Percentiles rank a stretch among this genome's conserved stretches.
phyloP scores from a whole-genome alignment of 2,329 filamentous ascomycete genomes.

The Colletotrichum costaricense region DNA sequence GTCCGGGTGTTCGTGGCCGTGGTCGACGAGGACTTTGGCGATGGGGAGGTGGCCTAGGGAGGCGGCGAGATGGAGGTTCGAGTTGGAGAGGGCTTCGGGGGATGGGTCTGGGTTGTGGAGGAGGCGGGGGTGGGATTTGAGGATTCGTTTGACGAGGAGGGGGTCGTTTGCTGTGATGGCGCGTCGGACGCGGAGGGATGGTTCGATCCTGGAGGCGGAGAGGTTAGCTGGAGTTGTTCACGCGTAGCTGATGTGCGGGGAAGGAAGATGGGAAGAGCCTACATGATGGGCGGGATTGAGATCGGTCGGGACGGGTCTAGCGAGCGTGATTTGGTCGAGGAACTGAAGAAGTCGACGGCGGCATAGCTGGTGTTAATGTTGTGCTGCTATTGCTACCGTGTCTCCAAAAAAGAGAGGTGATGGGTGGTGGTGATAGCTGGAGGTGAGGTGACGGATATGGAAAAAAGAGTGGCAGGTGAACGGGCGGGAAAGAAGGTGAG shows the following conservation, averaged over 20 bases:
- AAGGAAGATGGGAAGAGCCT: neutral
- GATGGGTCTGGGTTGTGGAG: constrained; percentile 84
- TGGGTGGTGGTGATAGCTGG: neutral
- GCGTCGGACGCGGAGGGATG: constrained; percentile 80
- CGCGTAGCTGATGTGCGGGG: neutral
- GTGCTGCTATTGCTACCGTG: too few relatives aligned
- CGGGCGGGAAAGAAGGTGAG: neutral
- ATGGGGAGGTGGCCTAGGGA: constrained; percentile 77
- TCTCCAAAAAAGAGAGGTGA: neutral
- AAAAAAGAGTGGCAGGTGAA: neutral
- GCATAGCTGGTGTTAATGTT: neutral
- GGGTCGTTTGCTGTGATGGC: constrained; percentile 82
- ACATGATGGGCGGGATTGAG: neutral
- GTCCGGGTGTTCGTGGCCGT: constrained; percentile 79
- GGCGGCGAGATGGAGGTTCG: constrained; percentile 84
- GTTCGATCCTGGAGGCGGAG: constrained; percentile 72
- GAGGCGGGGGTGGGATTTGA: constrained; percentile 76
- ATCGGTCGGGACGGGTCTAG: neutral
- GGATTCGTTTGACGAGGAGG: constrained; percentile 79
- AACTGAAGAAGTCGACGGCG: neutral
- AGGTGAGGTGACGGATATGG: neutral
- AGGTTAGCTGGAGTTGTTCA: constrained; percentile 14
- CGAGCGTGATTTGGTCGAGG: neutral
- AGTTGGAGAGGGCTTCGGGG: constrained; percentile 78
- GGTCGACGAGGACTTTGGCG: constrained; percentile 75